These are phyloP conservation scores for Pelomyxa schiedti DNA, from an alignment of 78 protist genomes.

Conservation along the genomic window DNA sequence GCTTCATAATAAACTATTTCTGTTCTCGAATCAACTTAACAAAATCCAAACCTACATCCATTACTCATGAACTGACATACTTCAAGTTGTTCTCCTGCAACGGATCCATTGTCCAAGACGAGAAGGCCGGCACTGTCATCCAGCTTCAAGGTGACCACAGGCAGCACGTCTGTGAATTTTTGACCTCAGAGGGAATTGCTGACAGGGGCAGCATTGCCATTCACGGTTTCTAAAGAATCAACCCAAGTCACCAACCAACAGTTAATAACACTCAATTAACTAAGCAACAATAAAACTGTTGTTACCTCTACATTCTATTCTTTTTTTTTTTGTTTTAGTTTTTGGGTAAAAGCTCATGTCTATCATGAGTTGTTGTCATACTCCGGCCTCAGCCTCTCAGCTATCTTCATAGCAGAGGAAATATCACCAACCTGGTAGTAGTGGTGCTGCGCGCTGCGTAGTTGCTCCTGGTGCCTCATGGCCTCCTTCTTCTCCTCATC, in stretches of 20 bases:
- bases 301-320: too few relatives aligned
- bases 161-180: constrained; percentile 17
- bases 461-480: not conserved
- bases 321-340: too few relatives aligned
- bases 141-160: constrained; percentile 71
- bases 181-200: constrained; percentile 36
- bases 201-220: constrained; percentile 18
- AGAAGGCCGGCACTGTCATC: constrained; percentile 37
- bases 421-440: too few relatives aligned
- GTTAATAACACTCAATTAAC: not conserved
- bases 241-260: not conserved
- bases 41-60: too few relatives aligned
- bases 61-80: too few relatives aligned
- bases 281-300: constrained; percentile 5
- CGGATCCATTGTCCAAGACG: constrained; percentile 47
- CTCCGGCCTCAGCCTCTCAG: too few relatives aligned
- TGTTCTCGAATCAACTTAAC: too few relatives aligned
- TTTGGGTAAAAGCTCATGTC: too few relatives aligned
- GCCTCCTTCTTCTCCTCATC: not conserved
- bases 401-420: too few relatives aligned
- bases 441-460: not conserved
- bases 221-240: constrained; percentile 50
- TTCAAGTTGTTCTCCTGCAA: constrained; percentile 41
- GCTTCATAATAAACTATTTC: too few relatives aligned
- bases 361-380: too few relatives aligned